A percentile compares a stretch with the other conserved stretches of the same genome.
Conservation (phyloP, 2,329 filamentous ascomycete species). For the Microcera coccophila region DNA sequence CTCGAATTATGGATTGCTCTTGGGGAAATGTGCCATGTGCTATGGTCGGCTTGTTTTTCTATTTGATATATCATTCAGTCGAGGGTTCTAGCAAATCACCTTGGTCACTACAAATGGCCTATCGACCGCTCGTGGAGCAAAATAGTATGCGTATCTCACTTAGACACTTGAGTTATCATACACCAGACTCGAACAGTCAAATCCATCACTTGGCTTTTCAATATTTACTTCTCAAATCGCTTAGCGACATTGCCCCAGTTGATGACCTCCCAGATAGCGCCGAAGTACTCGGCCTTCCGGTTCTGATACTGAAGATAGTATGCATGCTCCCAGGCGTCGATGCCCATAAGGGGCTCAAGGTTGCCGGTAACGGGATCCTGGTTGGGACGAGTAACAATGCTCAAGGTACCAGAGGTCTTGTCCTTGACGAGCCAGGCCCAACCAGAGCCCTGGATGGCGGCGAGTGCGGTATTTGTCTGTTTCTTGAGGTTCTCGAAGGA, state of each 20-base stretch:
- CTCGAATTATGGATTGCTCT: no score
- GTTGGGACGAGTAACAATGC: conserved; percentile 71
- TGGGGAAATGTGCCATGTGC: no score
- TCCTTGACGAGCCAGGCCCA: conserved; percentile 88
- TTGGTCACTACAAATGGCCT: no score
- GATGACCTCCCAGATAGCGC: conserved; percentile 87
- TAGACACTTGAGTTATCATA: conserved; percentile 4
- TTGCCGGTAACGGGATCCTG: conserved; percentile 86
- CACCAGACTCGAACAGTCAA: neutral
- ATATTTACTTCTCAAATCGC: conserved; percentile 56
- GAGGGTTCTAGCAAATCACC: no score
- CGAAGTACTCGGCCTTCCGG: conserved; percentile 94
- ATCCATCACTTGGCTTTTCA: neutral
- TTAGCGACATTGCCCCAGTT: conserved; percentile 91
- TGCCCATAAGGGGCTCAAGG: conserved; percentile 76
- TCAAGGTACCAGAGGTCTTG: conserved; percentile 56
- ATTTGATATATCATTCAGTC: no score
- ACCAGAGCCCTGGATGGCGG: conserved; percentile 79
- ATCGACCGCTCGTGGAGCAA: no score
- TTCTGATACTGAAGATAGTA: conserved; percentile 97
- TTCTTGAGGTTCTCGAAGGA: conserved; percentile 61
- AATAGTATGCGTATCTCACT: no score
- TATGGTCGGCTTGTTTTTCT: no score
- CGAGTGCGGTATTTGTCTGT: conserved; percentile 63
- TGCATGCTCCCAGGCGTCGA: conserved; percentile 95